phyloP scores from a whole-genome alignment of 1,284 basidiomycete genomes.

The Pseudozyma thailandica region DNA sequence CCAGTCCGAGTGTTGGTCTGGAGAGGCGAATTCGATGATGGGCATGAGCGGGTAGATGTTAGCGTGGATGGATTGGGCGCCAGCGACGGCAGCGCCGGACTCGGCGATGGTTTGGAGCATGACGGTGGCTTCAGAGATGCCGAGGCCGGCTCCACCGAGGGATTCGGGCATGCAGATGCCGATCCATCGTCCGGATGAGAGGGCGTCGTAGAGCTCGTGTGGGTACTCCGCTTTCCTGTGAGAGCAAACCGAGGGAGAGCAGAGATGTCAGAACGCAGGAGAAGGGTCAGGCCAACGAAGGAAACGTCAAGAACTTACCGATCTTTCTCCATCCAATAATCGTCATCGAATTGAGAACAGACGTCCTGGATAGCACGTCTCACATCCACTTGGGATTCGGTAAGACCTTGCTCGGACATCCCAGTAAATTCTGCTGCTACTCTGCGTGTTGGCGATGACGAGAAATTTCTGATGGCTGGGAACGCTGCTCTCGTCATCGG shows the following conservation, averaged over 20 bases:
- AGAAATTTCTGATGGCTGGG: background rate
- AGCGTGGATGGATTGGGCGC: slow-evolving; percentile 55
- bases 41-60: slow-evolving; percentile 59
- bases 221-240: slow-evolving; percentile 35
- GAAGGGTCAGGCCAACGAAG: too few relatives aligned
- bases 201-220: slow-evolving; percentile 54
- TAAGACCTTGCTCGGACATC: slow-evolving; percentile 46
- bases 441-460: background rate
- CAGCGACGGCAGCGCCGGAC: slow-evolving; percentile 58
- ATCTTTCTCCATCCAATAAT: slow-evolving; percentile 53
- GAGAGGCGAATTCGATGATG: slow-evolving; percentile 54
- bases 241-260: background rate
- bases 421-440: slow-evolving; percentile 30
- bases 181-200: slow-evolving; percentile 42
- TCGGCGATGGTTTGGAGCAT: slow-evolving; percentile 70
- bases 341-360: slow-evolving; percentile 42
- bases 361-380: slow-evolving; percentile 37
- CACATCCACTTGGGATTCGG: slow-evolving; percentile 54
- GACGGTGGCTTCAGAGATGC: slow-evolving; percentile 68
- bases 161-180: slow-evolving; percentile 53
- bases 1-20: slow-evolving; percentile 59
- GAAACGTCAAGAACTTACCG: too few relatives aligned
- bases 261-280: background rate
- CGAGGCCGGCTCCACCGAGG: slow-evolving; percentile 67
- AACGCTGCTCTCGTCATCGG: too few relatives aligned